These are phyloP conservation scores for Malus sylvestris DNA, from an alignment of 306 rosid species.

Conservation along the genomic window DNA sequence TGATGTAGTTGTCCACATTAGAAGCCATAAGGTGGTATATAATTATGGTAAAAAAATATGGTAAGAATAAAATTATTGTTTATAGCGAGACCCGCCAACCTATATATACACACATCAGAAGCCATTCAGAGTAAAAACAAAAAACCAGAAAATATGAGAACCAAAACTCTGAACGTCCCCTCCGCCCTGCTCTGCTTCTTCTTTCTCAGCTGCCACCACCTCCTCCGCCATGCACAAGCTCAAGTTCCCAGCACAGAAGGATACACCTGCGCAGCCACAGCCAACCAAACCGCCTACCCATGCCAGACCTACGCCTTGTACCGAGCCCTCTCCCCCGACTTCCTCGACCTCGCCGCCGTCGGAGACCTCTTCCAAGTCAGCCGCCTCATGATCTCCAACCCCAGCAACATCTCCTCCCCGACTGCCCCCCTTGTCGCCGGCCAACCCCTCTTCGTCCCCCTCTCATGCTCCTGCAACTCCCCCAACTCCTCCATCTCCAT, in stretches of 20 bases:
- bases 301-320: constrained; percentile 68
- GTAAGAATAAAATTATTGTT: too few relatives aligned
- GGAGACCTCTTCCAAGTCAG: constrained; percentile 73
- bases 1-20: too few relatives aligned
- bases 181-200: constrained; percentile 9
- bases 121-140: neutral
- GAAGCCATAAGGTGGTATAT: too few relatives aligned
- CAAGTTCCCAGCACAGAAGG: constrained; percentile 43
- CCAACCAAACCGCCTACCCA: constrained; percentile 28
- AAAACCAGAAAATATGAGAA: constrained; percentile 9
- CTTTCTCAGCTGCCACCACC: neutral
- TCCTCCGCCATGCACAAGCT: constrained; percentile 27
- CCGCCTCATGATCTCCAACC: constrained; percentile 48
- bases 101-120: too few relatives aligned
- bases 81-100: too few relatives aligned
- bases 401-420: constrained; percentile 61
- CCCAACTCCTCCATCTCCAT: constrained; percentile 34
- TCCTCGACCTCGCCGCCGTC: constrained; percentile 62
- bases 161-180: neutral
- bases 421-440: constrained; percentile 31
- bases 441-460: constrained; percentile 67
- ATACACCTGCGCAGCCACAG: constrained; percentile 35
- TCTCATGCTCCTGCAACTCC: constrained; percentile 58
- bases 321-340: constrained; percentile 48
- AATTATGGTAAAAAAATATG: too few relatives aligned